Percentiles rank a stretch among this genome's conserved stretches.
Conservation (phyloP, 768 basidiomycete species). For the Amanita rimosa region DNA sequence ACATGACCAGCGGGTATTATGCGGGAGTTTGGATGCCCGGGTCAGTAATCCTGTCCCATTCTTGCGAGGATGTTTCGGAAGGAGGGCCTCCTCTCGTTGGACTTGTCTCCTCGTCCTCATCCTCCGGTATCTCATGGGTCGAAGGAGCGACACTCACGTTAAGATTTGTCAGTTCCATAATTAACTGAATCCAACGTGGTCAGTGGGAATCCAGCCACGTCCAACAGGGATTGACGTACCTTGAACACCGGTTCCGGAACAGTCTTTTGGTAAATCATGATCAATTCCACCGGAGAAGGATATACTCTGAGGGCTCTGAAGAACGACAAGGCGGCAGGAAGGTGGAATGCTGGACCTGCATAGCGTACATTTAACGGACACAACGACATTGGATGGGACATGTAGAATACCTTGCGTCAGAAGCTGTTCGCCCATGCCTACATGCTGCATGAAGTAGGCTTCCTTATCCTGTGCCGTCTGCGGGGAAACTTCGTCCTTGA, state of each 20-base stretch:
- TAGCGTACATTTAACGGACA: conserved; percentile 5
- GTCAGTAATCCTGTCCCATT: conserved; percentile 84
- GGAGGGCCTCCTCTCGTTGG: conserved; percentile 52
- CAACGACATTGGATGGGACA: not conserved
- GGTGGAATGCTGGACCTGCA: conserved; percentile 64
- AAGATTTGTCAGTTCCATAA: conserved; percentile 54
- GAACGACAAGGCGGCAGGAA: conserved; percentile 82
- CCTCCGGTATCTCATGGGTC: conserved; percentile 14
- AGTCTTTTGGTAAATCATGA: conserved; percentile 91
- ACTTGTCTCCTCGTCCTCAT: conserved; percentile 48
- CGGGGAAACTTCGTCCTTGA: conserved; percentile 63
- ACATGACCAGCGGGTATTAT: conserved; percentile 11
- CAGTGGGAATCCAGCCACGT: not conserved
- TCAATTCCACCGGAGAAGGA: conserved; percentile 87
- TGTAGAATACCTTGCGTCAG: conserved; percentile 49
- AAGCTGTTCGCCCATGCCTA: conserved; percentile 80
- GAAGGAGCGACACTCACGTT: conserved; percentile 6
- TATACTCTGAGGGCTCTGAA: conserved; percentile 92
- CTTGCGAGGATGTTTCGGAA: conserved; percentile 81
- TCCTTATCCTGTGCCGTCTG: conserved; percentile 69
- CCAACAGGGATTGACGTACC: conserved; percentile 23
- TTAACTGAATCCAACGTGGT: conserved; percentile 24
- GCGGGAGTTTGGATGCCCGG: conserved; percentile 46
- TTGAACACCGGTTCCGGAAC: conserved; percentile 76
- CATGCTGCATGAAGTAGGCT: conserved; percentile 84